These are phyloP conservation scores for Xylaria curta DNA, from an alignment of 495 filamentous ascomycete species.

Conservation along the genomic window DNA sequence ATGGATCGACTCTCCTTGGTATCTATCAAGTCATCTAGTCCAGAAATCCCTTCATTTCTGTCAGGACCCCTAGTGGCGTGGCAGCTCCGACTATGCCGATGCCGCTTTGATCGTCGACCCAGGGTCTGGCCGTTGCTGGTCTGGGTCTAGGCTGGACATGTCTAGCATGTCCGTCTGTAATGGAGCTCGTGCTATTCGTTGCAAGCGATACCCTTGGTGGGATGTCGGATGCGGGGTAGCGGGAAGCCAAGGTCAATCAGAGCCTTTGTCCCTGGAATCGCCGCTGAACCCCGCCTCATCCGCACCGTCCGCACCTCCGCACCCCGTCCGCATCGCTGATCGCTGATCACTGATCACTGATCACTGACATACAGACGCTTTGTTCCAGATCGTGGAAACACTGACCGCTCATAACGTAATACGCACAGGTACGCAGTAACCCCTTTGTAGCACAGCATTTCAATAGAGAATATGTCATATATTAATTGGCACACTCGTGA, in stretches of 20 bases:
- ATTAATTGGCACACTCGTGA: background rate
- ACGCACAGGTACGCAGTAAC: background rate
- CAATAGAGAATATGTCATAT: background rate
- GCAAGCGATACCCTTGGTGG: background rate
- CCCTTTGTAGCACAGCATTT: background rate
- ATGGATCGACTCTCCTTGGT: background rate
- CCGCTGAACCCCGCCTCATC: constrained; percentile 1
- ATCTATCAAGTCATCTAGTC: too few relatives aligned
- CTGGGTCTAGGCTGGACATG: background rate
- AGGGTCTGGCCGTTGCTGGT: background rate
- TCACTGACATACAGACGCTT: background rate
- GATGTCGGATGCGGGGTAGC: constrained; percentile 1
- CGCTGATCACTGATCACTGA: too few relatives aligned
- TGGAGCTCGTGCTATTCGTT: background rate
- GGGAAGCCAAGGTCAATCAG: background rate
- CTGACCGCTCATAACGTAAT: background rate
- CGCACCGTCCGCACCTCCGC: constrained; percentile 4
- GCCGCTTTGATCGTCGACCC: background rate
- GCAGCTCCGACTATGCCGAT: constrained; percentile 4
- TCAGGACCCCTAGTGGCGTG: background rate
- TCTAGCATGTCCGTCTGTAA: background rate
- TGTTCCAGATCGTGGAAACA: background rate
- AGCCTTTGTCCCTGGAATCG: background rate
- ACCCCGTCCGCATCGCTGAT: background rate
- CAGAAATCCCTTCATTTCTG: too few relatives aligned